Evolutionary conservation across 2,329 filamentous ascomycete species (phyloP), one percentile per base, ranked within the genome.

Genomic region (Sporothrix schenckii): DNA sequence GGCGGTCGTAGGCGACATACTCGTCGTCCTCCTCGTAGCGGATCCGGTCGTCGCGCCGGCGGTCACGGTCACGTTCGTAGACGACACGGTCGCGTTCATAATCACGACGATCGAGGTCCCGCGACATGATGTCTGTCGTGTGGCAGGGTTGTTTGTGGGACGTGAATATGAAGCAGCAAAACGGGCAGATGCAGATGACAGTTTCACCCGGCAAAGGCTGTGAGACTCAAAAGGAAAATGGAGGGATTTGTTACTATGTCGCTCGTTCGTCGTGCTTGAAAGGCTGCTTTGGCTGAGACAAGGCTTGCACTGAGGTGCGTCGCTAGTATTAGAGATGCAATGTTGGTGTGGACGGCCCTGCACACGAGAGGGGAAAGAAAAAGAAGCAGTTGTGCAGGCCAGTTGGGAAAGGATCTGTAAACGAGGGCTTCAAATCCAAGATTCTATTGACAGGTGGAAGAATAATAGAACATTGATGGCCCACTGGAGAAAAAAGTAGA

Each of bases 21-120:
- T 83, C 81, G 71, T 87, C 85, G 71, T 83, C 81, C 69, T 87
- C 85, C 72, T 86, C 84, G 71, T 82, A 83, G 66, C 81, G 80
- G n/a, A 67, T 67, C 44, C 81, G 80, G 69, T 87, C 86, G 72
- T 85, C 83, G 72, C 83, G 81, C 76, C 85, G 87, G 68, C 87
- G 82, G 71, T 82, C 80, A 65, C 82, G 81, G 70, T 84, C 82
- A 30, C 77, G 77, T 76, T 84, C 82, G 69, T 77, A 76, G 49
- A 77, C 73, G 75, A 85, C 83, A 73, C 86, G 86, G 73, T 63
- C 58, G 58, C 58, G 58, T 14, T 87, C 86, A 61, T 82, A 82
- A 75, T 89, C 86, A 47, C 61, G 56, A 4, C 67, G 69, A 39
- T 63, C 68, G 1, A 69, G 68, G 19, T 71, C 70, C 44, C 69